phyloP scores from a whole-genome alignment of 2,329 filamentous ascomycete species.

The Capronia epimyces region DNA sequence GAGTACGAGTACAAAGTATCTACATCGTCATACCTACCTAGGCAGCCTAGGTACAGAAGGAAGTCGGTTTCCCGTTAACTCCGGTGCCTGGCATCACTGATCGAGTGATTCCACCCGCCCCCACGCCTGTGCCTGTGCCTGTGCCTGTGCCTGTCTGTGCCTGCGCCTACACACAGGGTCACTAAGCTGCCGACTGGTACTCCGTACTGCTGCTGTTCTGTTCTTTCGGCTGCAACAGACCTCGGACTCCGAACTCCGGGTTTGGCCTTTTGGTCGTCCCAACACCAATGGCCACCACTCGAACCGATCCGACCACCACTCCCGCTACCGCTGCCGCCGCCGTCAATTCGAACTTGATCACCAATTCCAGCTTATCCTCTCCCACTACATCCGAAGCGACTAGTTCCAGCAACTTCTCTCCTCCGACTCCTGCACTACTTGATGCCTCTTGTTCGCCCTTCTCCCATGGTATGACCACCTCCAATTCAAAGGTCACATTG shows the following conservation, averaged over 20 bases:
- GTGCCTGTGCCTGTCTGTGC: background rate
- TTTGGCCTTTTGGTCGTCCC: background rate
- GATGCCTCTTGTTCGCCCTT: constrained; percentile 29
- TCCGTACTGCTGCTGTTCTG: too few species aligned
- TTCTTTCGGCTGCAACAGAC: too few species aligned
- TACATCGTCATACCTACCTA: too few species aligned
- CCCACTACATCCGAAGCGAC: constrained; percentile 24
- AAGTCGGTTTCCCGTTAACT: constrained; percentile 1
- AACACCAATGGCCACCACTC: background rate
- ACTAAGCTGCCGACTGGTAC: too few species aligned
- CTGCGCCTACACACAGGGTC: background rate
- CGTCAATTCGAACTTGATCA: too few species aligned
- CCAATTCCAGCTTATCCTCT: constrained; percentile 27
- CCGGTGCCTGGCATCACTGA: background rate
- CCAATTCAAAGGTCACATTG: constrained; percentile 26
- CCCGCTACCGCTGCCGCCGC: background rate
- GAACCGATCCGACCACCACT: background rate
- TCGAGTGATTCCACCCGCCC: background rate
- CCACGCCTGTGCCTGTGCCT: background rate
- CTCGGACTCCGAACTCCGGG: background rate
- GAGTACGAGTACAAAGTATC: too few species aligned
- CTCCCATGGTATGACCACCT: constrained; percentile 27
- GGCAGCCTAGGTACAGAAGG: too few species aligned
- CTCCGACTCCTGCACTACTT: constrained; percentile 24
- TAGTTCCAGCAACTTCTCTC: constrained; percentile 20